These are phyloP conservation scores for Graphiopsis chlorocephala DNA, from an alignment of 2,329 filamentous ascomycete species.

Conservation along the genomic window DNA sequence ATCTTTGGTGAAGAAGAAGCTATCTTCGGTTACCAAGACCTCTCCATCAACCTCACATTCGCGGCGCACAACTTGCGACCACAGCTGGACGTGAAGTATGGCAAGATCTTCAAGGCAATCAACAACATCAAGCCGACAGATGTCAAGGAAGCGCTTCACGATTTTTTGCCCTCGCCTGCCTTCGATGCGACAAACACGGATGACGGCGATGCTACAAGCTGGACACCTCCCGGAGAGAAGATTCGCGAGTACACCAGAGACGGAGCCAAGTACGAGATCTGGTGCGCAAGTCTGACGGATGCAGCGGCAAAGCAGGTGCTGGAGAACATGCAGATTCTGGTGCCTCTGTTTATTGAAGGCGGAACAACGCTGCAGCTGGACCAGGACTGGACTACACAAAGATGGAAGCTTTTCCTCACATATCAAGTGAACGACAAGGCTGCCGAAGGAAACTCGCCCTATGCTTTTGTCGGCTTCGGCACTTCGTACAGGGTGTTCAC, in stretches of 20 bases:
- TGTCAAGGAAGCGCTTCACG: slow-evolving; percentile 61
- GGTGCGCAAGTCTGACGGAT: slow-evolving; percentile 73
- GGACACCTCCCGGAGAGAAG: slow-evolving; percentile 72
- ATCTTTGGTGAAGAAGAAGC: slow-evolving; percentile 91
- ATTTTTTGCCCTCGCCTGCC: slow-evolving; percentile 66
- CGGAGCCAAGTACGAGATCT: slow-evolving; percentile 74
- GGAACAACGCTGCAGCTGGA: slow-evolving; percentile 74
- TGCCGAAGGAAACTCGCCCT: slow-evolving; percentile 50
- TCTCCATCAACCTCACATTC: slow-evolving; percentile 72
- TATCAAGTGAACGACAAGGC: slow-evolving; percentile 29
- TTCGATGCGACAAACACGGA: slow-evolving; percentile 23
- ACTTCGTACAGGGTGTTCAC: slow-evolving; percentile 81
- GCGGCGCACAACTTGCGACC: slow-evolving; percentile 74
- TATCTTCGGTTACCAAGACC: slow-evolving; percentile 84
- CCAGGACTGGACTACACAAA: slow-evolving; percentile 68
- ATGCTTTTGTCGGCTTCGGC: slow-evolving; percentile 82
- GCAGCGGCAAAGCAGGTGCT: slow-evolving; percentile 67
- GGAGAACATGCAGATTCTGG: slow-evolving; percentile 76
- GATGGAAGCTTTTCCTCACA: slow-evolving; percentile 91
- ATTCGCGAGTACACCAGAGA: slow-evolving; percentile 62
- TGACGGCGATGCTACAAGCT: slow-evolving; percentile 48
- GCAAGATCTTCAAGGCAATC: slow-evolving; percentile 66
- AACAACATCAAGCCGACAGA: slow-evolving; percentile 69
- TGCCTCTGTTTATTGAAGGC: slow-evolving; percentile 88
- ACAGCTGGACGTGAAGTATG: slow-evolving; percentile 67